These are phyloP conservation scores for Linanthus parryae DNA, from an alignment of 148 eudicot genomes.

Conservation along the genomic window DNA sequence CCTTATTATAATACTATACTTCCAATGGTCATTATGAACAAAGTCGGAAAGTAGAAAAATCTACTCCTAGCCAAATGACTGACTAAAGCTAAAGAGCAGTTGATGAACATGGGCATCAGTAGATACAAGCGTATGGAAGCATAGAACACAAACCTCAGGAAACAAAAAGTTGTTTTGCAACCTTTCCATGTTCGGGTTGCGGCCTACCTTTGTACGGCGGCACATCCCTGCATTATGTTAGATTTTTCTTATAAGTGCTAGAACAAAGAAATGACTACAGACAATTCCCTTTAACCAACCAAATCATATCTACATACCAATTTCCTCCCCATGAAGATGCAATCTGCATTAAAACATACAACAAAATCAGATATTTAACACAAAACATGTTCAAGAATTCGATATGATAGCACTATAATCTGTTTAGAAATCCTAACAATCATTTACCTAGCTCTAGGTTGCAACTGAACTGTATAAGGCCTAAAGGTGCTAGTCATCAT, in stretches of 20 bases:
- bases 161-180: slow-evolving; percentile 62
- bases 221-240: slow-evolving; percentile 15
- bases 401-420: not conserved
- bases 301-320: slow-evolving; percentile 11
- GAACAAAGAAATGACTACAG: not conserved
- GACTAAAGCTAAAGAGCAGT: not conserved
- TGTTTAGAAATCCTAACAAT: not conserved
- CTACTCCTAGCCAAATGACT: not conserved
- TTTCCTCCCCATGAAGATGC: slow-evolving; percentile 13
- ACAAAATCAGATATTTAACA: not conserved
- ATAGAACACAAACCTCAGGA: slow-evolving; percentile 46
- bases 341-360: slow-evolving; percentile 23
- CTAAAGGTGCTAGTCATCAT: slow-evolving; percentile 12
- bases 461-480: slow-evolving; percentile 11
- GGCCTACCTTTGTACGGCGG: slow-evolving; percentile 42
- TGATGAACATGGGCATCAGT: not conserved
- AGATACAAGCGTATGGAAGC: not conserved
- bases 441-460: slow-evolving; percentile 27
- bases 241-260: not conserved
- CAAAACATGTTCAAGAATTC: not conserved
- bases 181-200: slow-evolving; percentile 63
- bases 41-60: not conserved
- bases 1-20: not conserved
- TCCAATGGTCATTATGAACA: not conserved
- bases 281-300: not conserved